Base-by-base conservation (phyloP, 306 rosid genomes). In the Alnus glutinosa region DNA sequence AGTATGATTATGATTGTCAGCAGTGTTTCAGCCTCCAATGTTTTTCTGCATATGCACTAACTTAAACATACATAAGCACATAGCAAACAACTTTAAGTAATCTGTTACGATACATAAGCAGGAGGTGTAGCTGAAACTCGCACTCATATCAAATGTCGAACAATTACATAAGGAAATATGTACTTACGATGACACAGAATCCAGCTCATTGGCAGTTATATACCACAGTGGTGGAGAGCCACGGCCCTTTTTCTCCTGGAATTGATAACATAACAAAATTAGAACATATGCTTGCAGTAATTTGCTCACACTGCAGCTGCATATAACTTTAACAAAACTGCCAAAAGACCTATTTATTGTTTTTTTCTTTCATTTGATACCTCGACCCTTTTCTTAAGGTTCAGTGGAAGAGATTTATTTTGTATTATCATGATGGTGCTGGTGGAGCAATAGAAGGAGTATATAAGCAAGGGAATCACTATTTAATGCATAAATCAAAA, bases 181-280 rank as follows among this genome's bases (percentile, higher is more conserved):
- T 59, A 88, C 98, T 87, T 88, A 94, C 97, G 92, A 81, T 61
- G 98, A 91, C 81, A 94, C 76, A 69, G 97, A 94, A 82, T 92
- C 91, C 63, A 92, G 88, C 74, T 92, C 97, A 77, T 90, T 87
- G 9, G 82, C 85, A 28, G 90, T 92, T 80, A 92, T 69, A 61
- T 83, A 78, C 93, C 98, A 94, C 42, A 85, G 71, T 78, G 97
- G 97, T 77, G 97, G 90, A 54, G 92, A 23, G 48, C 88, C 85
- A 50, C 93, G 91, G 14, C 92, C 90, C 74, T 88, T 94, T 83
- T 89, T 94, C 89, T 91, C 97, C 98, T 91, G 81, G 86, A 87
- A 88, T 76, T 72, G 75, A 68, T 77, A 59, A 76, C 64, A 79
- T 37, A 37, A n/a, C n/a, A n/a, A n/a, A n/a, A n/a, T n/a, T n/a